A percentile compares a stretch with the other conserved stretches of the same genome.
Evolutionary conservation across 225 moss, liverwort and hornwort species (phyloP).

Genomic region (Sphagnum tenellum): DNA sequence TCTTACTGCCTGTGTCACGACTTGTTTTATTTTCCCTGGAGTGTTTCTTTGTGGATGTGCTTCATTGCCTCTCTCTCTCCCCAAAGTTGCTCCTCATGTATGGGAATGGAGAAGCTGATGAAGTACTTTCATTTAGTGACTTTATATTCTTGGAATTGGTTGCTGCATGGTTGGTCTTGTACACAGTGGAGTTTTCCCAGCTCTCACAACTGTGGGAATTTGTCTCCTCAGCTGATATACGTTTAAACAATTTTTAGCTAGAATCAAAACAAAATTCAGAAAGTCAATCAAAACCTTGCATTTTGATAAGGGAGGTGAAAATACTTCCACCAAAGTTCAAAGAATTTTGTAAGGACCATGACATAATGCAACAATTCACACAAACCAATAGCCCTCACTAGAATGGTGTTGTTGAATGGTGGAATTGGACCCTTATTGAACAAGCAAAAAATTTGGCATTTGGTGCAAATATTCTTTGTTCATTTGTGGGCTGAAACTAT

Average conservation of each 20-base stretch:
- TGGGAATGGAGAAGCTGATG: too few relatives aligned
- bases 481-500: neutral
- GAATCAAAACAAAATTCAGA: neutral
- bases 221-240: too few relatives aligned
- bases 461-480: neutral
- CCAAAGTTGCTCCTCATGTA: too few relatives aligned
- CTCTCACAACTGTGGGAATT: too few relatives aligned
- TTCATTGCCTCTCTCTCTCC: too few relatives aligned
- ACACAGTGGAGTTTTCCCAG: too few relatives aligned
- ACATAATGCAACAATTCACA: slow-evolving; percentile 1
- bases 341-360: slow-evolving; percentile 2
- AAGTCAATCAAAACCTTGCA: neutral
- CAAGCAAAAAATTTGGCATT: neutral
- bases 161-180: too few relatives aligned
- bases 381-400: slow-evolving; percentile 2
- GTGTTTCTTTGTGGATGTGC: too few relatives aligned
- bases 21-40: too few relatives aligned
- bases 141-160: too few relatives aligned
- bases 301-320: slow-evolving; percentile 3
- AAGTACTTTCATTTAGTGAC: too few relatives aligned
- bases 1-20: too few relatives aligned
- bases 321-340: neutral
- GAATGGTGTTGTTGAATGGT: neutral
- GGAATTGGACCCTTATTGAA: slow-evolving; percentile 1
- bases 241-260: neutral